Base-by-base conservation (phyloP, 129 eudicot genomes). In the Deinandra increscens region DNA sequence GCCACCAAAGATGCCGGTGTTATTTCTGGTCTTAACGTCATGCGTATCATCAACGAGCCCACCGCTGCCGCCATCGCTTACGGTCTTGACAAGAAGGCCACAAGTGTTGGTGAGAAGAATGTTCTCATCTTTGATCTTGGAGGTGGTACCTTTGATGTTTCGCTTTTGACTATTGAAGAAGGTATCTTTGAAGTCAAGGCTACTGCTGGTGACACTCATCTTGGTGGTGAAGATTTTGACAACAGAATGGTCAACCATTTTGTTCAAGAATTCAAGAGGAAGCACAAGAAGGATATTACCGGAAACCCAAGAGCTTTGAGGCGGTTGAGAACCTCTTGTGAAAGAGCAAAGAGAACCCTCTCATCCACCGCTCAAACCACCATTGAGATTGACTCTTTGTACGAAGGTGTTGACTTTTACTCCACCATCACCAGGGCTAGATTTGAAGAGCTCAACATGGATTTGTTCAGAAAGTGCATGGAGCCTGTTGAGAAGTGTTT, bases 31-130 rank as follows among this genome's bases (percentile, higher is more conserved):
- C 87, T 83, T 12, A 83, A 83, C 56, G 87, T 83, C 29, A 80
- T 83, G 87, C 80, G 87, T 19, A 83, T 83, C 36, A 83, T 83
- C 66, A 83, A 83, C 7, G 88, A 83, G 29, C 88, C 88, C 1
- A 80, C 88, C 17, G 88, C 88, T 39, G 88, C 88, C 18, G 88
- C 88, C 5, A 84, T 84, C 39, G 88, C 88, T 13, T 84, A 84
- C 14, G 88, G 88, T 44, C 85, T 80, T 37, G 85, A 84, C 78
- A 84, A 84, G 42, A 84, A 80, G 55, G 88, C 88, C 0, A 65
- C 83, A 41, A 80, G 85, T 3, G 78, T 76, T 62, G 88, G 88
- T 55, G 84, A 83, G 75, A 83, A 83, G 75, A 83, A 83, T 19
- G 88, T 83, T 43, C 80, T 83, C 14, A 83, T 83, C 69, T 83